phyloP scores from a whole-genome alignment of 2,329 filamentous ascomycete species.

The Fusarium kyushuense region DNA sequence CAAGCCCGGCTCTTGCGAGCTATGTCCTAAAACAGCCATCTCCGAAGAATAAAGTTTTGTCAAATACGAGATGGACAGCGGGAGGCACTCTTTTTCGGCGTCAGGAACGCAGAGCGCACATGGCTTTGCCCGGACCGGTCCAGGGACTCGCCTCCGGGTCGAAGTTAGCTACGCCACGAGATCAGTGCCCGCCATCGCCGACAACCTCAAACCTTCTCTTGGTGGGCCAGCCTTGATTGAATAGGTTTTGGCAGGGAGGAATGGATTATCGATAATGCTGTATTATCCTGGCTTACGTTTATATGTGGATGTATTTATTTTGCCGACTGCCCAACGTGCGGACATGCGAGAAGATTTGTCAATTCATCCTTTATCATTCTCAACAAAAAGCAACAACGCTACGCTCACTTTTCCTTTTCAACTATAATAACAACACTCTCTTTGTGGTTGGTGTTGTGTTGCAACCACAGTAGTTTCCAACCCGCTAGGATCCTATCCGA shows the following conservation, averaged over 20 bases:
- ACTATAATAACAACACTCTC: background rate
- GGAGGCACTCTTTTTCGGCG: slow-evolving; percentile 11
- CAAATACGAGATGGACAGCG: background rate
- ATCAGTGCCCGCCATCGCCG: slow-evolving; percentile 17
- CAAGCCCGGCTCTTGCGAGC: background rate
- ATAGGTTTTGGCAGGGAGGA: slow-evolving; percentile 14
- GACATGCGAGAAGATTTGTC: background rate
- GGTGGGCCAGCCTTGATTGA: slow-evolving; percentile 21
- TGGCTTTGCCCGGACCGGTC: slow-evolving; percentile 31
- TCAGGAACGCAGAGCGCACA: slow-evolving; percentile 20
- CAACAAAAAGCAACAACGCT: background rate
- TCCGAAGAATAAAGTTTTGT: slow-evolving; percentile 9
- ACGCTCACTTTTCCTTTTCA: background rate
- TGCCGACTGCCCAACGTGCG: background rate
- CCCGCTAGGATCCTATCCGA: background rate
- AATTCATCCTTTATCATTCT: background rate
- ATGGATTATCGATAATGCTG: slow-evolving; percentile 4
- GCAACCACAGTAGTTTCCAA: slow-evolving; percentile 18
- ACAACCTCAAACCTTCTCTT: slow-evolving; percentile 31
- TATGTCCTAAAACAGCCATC: slow-evolving; percentile 23
- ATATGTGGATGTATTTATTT: slow-evolving; percentile 31
- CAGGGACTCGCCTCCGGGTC: slow-evolving; percentile 7
- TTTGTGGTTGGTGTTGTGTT: background rate
- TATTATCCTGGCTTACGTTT: background rate
- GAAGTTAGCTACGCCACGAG: slow-evolving; percentile 16